Evolutionary conservation across 345 rosid genomes (phyloP).

Genomic region (Gossypium ekmanianum): DNA sequence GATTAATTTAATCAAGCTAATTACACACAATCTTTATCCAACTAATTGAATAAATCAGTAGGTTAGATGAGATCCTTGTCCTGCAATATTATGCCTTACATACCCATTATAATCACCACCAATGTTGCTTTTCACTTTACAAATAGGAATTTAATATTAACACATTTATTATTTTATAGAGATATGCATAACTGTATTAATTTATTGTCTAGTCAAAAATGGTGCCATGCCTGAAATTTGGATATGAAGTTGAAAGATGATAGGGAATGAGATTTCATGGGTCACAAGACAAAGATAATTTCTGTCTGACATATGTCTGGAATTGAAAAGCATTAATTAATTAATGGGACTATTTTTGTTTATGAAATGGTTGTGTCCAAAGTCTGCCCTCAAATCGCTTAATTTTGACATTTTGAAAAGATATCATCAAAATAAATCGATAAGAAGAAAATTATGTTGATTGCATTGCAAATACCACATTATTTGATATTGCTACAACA

Average conservation of each 20-base stretch:
- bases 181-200: too few species aligned
- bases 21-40: background rate
- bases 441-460: background rate
- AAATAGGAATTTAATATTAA: too few species aligned
- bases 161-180: too few species aligned
- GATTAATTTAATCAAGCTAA: slow-evolving; percentile 18
- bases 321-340: background rate
- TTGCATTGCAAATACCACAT: background rate
- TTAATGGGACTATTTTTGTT: background rate
- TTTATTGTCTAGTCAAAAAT: background rate
- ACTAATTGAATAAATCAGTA: slow-evolving; percentile 15
- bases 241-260: background rate
- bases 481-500: background rate
- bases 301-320: background rate
- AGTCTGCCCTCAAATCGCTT: background rate
- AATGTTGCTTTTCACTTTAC: too few species aligned
- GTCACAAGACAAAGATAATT: background rate
- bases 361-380: background rate
- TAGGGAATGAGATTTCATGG: background rate
- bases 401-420: background rate
- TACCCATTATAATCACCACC: too few species aligned
- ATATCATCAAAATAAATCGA: background rate
- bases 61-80: slow-evolving; percentile 27
- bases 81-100: slow-evolving; percentile 26
- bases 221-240: background rate